Base-by-base conservation (phyloP, 129 eudicot genomes). In the Sambucus nigra region DNA sequence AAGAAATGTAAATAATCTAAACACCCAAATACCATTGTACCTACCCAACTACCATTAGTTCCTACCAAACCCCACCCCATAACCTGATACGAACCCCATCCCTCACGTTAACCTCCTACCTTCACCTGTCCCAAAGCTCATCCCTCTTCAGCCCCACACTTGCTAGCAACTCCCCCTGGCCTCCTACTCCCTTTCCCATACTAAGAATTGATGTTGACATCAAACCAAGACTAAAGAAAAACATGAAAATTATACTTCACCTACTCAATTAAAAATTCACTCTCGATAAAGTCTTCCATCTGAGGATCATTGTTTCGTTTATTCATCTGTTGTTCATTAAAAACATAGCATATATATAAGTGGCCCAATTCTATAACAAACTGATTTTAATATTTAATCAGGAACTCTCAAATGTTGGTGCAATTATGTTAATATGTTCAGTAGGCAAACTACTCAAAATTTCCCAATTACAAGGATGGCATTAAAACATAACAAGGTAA, bases 201-300 rank as follows among this genome's bases (percentile, higher is more conserved):
- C 27, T 20, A 55, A 20, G 7, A 3, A 19, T 4, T 10, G 10
- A 10, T n/a, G n/a, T 33, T 20, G n/a, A n/a, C n/a, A n/a, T n/a
- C n/a, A n/a, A n/a, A n/a, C n/a, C n/a, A n/a, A n/a, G n/a, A n/a
- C n/a, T 33, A 25, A 6, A 9, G 26, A 57, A 13, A 15, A 27
- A 0, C 20, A 5, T 35, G 25, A 18, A 19, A 27, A 3, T 31
- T 50, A 27, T 25, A 28, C 28, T 13, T 61, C 60, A 91, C 99
- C 94, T 91, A 95, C 65, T 91, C 95, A 27, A 10, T 61, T 51
- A 91, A 69, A 63, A 79, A 91, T 61, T 82, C 82, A 16, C 87
- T 70, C 69, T 86, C 99, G 19, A 91, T 47, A 49, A 91, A 91
- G 57, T 91, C 95, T 29, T 74, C 69, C 75, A 86, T 19, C 53